Evolutionary conservation across 129 eudicot species (phyloP).

Genomic region (Flaveria sonorensis): DNA sequence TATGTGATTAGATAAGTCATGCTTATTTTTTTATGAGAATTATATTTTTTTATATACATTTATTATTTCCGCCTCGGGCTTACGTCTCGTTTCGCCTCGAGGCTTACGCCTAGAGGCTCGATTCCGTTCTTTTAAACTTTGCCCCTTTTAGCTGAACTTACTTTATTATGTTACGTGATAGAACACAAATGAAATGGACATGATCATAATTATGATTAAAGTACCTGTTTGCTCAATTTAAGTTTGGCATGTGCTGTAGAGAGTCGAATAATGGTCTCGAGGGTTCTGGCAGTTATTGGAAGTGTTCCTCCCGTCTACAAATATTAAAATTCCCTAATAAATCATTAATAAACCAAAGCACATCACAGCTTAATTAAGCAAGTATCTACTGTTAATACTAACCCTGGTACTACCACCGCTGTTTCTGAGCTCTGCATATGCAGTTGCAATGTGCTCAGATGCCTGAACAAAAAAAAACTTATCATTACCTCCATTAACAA

Average conservation of each 20-base stretch:
- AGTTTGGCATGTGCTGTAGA: constrained; percentile 99
- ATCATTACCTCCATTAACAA: constrained; percentile 20
- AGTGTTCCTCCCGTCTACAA: constrained; percentile 89
- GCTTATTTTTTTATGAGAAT: too few relatives aligned
- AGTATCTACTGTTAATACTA: constrained; percentile 22
- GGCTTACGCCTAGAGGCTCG: too few relatives aligned
- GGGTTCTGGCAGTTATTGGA: constrained; percentile 98
- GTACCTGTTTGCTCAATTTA: constrained; percentile 86
- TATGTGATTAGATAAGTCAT: too few relatives aligned
- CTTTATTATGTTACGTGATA: neutral
- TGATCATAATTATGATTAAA: neutral
- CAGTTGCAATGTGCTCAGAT: constrained; percentile 89
- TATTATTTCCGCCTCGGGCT: too few relatives aligned
- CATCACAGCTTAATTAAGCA: neutral
- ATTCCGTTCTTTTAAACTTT: too few relatives aligned
- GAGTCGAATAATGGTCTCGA: constrained; percentile 91
- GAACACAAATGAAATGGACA: neutral
- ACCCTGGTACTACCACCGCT: constrained; percentile 79
- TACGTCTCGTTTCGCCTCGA: too few relatives aligned
- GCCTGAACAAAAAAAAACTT: constrained; percentile 55
- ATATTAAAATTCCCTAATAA: neutral
- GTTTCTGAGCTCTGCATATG: constrained; percentile 98
- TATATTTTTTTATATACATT: too few relatives aligned
- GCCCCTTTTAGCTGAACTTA: neutral
- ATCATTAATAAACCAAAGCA: constrained; percentile 1